A percentile compares a stretch with the other conserved stretches of the same genome.
These are phyloP conservation scores for Wallacemonas sp. DNA, from an alignment of 208 protist species.

Conservation along the genomic window DNA sequence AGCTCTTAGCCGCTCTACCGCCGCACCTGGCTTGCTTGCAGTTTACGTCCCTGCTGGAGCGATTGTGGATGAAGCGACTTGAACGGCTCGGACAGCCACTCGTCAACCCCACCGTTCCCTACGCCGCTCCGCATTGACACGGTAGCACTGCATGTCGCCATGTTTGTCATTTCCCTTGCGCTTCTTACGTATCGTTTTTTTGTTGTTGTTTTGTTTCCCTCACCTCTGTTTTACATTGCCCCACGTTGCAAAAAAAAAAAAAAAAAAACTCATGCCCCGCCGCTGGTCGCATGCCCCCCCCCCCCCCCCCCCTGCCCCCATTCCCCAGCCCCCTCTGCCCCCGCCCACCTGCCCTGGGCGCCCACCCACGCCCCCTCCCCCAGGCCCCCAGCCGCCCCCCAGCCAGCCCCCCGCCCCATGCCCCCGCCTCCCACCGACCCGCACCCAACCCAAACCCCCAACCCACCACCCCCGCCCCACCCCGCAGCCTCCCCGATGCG, in stretches of 20 bases:
- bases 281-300: not conserved
- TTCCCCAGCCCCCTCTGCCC: not conserved
- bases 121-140: conserved; percentile 35
- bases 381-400: not conserved
- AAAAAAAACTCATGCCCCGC: not conserved
- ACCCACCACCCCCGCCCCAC: not conserved
- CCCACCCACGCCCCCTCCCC: not conserved
- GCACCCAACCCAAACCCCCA: not conserved
- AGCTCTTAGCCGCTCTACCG: conserved; percentile 22
- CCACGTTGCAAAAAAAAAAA: not conserved
- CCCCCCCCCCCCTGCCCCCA: not conserved
- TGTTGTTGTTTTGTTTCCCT: not conserved
- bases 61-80: conserved; percentile 29
- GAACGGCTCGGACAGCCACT: conserved; percentile 24
- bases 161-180: not conserved
- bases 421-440: not conserved
- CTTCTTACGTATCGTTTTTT: not conserved
- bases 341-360: too few relatives aligned
- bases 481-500: too few relatives aligned
- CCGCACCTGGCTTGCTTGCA: conserved; percentile 24
- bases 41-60: conserved; percentile 30
- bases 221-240: not conserved
- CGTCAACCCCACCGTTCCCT: conserved; percentile 22
- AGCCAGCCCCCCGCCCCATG: not conserved
- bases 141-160: not conserved